These are phyloP conservation scores for Teunomyces aglyptinius DNA, from an alignment of 805 yeast species.

Conservation along the genomic window DNA sequence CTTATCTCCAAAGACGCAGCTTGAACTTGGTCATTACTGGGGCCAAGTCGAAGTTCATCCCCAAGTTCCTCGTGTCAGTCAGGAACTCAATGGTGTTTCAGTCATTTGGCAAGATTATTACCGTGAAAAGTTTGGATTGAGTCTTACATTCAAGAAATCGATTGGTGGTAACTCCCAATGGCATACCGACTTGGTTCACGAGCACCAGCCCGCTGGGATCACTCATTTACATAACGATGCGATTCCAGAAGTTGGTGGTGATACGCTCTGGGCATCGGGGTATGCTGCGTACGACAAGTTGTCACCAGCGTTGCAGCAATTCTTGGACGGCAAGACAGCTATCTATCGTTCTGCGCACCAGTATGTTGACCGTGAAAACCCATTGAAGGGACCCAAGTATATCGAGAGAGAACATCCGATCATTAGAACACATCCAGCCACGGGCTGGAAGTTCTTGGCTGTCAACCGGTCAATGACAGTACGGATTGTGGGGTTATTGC, in stretches of 20 bases:
- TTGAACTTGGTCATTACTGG: slow-evolving; percentile 30
- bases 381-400: slow-evolving; percentile 28
- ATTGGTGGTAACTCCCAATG: slow-evolving; percentile 26
- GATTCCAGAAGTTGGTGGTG: slow-evolving; percentile 48
- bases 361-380: slow-evolving; percentile 36
- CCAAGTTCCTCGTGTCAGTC: slow-evolving; percentile 29
- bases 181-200: slow-evolving; percentile 40
- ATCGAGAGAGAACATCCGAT: slow-evolving; percentile 31
- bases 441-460: slow-evolving; percentile 33
- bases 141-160: slow-evolving; percentile 27
- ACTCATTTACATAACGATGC: slow-evolving; percentile 39
- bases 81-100: slow-evolving; percentile 28
- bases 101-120: slow-evolving; percentile 33
- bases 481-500: slow-evolving; percentile 30
- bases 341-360: slow-evolving; percentile 40
- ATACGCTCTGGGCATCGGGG: slow-evolving; percentile 56
- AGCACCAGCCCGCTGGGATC: slow-evolving; percentile 35
- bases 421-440: slow-evolving; percentile 32
- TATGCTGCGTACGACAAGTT: slow-evolving; percentile 57
- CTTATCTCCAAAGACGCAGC: slow-evolving; percentile 28
- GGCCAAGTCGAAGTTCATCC: slow-evolving; percentile 29
- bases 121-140: slow-evolving; percentile 22
- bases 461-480: slow-evolving; percentile 30
- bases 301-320: slow-evolving; percentile 48
- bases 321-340: slow-evolving; percentile 53